Base-by-base conservation (phyloP, 768 basidiomycete genomes). In the Grammothele lineata region DNA sequence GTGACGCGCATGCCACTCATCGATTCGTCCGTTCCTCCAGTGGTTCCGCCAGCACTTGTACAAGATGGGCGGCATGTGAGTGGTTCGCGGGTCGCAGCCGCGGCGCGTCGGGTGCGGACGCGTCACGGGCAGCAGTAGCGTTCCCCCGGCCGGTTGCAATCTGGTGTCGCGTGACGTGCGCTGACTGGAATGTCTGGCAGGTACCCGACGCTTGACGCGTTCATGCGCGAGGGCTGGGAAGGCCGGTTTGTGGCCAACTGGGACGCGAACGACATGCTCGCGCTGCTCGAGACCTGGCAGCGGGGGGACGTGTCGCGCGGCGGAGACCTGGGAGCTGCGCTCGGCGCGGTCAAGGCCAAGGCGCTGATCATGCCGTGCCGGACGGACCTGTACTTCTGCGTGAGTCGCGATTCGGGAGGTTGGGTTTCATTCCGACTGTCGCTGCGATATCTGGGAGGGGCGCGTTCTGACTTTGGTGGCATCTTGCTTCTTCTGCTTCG, bases 211-310 rank as follows among this genome's bases (percentile, higher is more conserved):
- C 60, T 79, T 24, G 64, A 72, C 33, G 59, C 66, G 3, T 80
- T 77, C 63, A 50, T 78, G 22, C 65, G 71, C 9, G 77, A 76
- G 52, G 61, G 66, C 22, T 80, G 77, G 77, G 78, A 80, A 57
- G 64, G 53, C 3, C 57, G 68, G 15, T 70, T 70, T 58, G 49
- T 77, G 4, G 53, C 52, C 7, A 41, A 49, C 12, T 78, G 76
- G 77, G 77, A 80, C 49, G 77, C 76, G n/a, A 78, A 80, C 52
- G 75, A 78, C 53, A 59, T 79, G 30, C 58, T 81, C 21, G 66
- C 69, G 26, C 63, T 80, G 11, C 48, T 78, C 40, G 56, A 69
- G 10, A 79, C 78, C 5, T 80, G 78, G 78, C 67, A 72, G 45
- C 61, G 58, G 0, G 77, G 70, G 9, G 76, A 78, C 52, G 64